Evolutionary conservation across 2,329 filamentous ascomycete species (phyloP), one percentile per base, ranked within the genome.

Genomic region (Aspergillus glaucus): DNA sequence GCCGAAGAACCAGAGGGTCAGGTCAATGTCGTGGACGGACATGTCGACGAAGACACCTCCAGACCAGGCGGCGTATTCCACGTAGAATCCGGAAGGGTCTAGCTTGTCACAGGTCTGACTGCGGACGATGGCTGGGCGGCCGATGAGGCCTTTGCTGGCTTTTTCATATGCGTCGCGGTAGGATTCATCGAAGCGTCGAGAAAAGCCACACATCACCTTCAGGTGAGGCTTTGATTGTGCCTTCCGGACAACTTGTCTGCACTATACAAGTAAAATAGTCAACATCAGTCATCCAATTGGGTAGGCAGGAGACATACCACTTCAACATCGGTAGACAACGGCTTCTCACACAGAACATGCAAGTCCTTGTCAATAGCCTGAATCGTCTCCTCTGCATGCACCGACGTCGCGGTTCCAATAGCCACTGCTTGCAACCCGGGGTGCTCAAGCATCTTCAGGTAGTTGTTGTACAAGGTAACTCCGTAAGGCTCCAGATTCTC

Each of bases 11-110:
- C 80, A 84, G 4, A 84, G 66, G 0, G 79, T 75, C 3, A 84
- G 74, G 54, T 84, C 81, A 53, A 86, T 86, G 57, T 86, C 84
- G 68, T 86, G 84, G 56, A 86, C 79, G 46, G 78, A 79, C 69
- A 80, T 84, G 67, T 86, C 84, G 46, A 86, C 82, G 57, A 86
- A 86, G 57, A 86, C 83, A 45, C 82, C 82, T 22, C 83, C 83
- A 2, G 73, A 78, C 66, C 78, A 82, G 55, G 80, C 74, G 5
- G 82, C 80, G 64, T 86, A 86, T 19, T 75, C 71, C 43, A 86
- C 80, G 60, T 84, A 86, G 71, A 84, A 86, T 40, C 82, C 82
- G 0, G 75, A 75, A 0, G 80, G 79, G 50, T 85, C 81, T 45
- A 79, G 74, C 60, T 80, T 83, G 66, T 86, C 82, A 64, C 80